Evolutionary conservation across 2,329 filamentous ascomycete species (phyloP).

Genomic region (Diaporthe ampelina): DNA sequence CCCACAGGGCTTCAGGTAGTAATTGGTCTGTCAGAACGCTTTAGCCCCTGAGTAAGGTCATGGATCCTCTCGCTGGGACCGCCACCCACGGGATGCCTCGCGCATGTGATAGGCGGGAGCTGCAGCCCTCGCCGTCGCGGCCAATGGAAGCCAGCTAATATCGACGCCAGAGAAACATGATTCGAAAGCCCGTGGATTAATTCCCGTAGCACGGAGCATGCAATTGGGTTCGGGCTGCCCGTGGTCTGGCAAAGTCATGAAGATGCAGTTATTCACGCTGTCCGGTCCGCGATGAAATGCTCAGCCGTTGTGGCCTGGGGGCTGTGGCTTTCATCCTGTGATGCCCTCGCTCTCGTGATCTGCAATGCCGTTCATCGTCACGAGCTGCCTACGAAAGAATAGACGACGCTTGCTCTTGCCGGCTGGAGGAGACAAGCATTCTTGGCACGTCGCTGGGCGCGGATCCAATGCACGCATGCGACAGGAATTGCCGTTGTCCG

Average conservation of each 20-base stretch:
- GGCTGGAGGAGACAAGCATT: background rate
- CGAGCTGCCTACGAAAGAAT: constrained; percentile 14
- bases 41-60: constrained; percentile 23
- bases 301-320: background rate
- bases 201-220: background rate
- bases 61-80: background rate
- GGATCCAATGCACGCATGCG: constrained; percentile 6
- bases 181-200: background rate
- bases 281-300: background rate
- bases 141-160: background rate
- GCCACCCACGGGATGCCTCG: background rate
- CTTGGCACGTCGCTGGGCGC: background rate
- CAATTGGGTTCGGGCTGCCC: background rate
- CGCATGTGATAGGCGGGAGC: background rate
- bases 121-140: background rate
- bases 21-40: constrained; percentile 9
- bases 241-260: background rate
- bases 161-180: background rate
- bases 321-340: background rate
- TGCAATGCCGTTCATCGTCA: constrained; percentile 25
- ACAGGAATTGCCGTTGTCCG: constrained; percentile 17
- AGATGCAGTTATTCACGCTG: background rate
- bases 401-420: constrained; percentile 21
- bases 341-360: constrained; percentile 25
- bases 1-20: background rate